These are phyloP conservation scores for Podila verticillata DNA, from an alignment of 192 early-diverging fungal genomes.

Conservation along the genomic window DNA sequence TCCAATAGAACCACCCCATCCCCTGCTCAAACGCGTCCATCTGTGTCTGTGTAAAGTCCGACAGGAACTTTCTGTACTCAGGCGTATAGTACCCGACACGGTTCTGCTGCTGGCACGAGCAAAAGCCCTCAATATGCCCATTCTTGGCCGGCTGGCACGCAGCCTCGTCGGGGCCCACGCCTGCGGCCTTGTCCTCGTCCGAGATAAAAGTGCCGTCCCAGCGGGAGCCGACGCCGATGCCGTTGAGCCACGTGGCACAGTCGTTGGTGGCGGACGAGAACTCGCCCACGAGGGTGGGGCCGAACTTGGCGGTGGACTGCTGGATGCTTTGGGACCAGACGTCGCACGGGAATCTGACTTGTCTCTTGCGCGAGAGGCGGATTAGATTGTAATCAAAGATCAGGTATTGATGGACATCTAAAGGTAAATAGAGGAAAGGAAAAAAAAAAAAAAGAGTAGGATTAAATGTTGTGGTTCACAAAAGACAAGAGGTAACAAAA, in stretches of 20 bases:
- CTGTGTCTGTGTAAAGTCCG: slow-evolving; percentile 67
- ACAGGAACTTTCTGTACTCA: slow-evolving; percentile 52
- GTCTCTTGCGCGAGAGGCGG: slow-evolving; percentile 11
- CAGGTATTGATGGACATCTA: slow-evolving; percentile 63
- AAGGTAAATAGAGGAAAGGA: not conserved
- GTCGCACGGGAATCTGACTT: slow-evolving; percentile 43
- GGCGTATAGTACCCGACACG: slow-evolving; percentile 28
- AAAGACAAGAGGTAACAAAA: not conserved
- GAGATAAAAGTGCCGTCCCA: slow-evolving; percentile 68
- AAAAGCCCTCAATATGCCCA: slow-evolving; percentile 40
- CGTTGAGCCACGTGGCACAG: slow-evolving; percentile 82
- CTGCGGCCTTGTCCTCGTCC: slow-evolving; percentile 15
- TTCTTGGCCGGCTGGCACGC: slow-evolving; percentile 24
- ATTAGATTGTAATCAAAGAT: slow-evolving; percentile 59
- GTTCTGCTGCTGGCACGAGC: slow-evolving; percentile 67
- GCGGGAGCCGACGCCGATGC: slow-evolving; percentile 65
- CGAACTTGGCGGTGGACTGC: slow-evolving; percentile 41
- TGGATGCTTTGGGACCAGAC: slow-evolving; percentile 37
- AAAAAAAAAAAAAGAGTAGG: not conserved
- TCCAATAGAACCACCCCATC: slow-evolving; percentile 80
- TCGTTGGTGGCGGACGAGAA: slow-evolving; percentile 79
- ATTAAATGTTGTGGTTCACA: not conserved
- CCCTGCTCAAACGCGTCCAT: slow-evolving; percentile 76
- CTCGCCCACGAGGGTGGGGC: slow-evolving; percentile 78
- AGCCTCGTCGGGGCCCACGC: not conserved